Base-by-base conservation (phyloP, 2,329 filamentous ascomycete genomes). In the Fusarium tupiense region DNA sequence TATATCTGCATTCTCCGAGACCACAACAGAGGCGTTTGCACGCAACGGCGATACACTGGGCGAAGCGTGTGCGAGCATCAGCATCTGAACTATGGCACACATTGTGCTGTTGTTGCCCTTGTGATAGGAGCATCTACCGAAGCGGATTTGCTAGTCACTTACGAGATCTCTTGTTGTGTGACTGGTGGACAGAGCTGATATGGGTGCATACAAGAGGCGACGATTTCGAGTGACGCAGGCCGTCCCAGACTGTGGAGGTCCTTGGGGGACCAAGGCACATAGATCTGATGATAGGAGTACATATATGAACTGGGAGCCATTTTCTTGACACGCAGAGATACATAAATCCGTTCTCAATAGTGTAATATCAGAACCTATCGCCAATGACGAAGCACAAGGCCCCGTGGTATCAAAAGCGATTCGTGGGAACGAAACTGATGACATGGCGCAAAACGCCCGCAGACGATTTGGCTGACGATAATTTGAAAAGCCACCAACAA, bases 91-190 rank as follows among this genome's bases (percentile, higher is more conserved):
- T 49, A 60, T 57, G 53, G 24, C 50, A 43, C 58, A 69, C 64
- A 49, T 29, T 60, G 53, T 46, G 54, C 41, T 49, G 40, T 59
- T 53, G 37, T 52, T 41, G 33, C 38, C 14, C 26, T 67, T 37
- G 56, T 53, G 52, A 46, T 20, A 56, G 61, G 64, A 61, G 44
- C 35, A 74, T 75, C 68, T 75, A 74, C 72, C 68, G 72, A 75
- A 61, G 47, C 37, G 72, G 33, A 46, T 33, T 61, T 49, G 47
- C 44, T 44, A 57, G n/a, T 29, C 31, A 75, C 33, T 24, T 52
- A 43, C 57, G 31, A 61, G 68, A 58, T 58, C 43, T 65, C 29
- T 31, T 33, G 31, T 49, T 72, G 68, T 72, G 50, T 62, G 14
- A 74, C 72, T 44, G 47, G 37, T 43, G 29, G 44, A 64, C 19